Base-by-base conservation (phyloP, 2,329 filamentous ascomycete genomes). In the Colletotrichum gigasporum region DNA sequence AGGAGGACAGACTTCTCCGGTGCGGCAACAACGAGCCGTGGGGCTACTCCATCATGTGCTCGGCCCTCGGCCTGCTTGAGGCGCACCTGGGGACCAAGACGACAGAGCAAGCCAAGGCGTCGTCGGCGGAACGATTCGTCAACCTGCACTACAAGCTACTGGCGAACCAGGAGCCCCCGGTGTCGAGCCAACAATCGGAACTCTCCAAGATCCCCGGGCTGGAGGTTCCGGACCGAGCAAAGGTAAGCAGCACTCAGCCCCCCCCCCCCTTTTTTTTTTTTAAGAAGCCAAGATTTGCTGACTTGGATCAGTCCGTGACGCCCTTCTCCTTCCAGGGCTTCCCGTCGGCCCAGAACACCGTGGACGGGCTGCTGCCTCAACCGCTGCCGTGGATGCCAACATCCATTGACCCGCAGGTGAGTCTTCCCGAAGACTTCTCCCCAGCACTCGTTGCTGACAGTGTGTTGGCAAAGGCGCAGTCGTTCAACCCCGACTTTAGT, bases 21-120 rank as follows among this genome's bases (percentile, higher is more conserved):
- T 87, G 85, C 66, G 86, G 86, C 14, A 88, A 88, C 75, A 87
- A 87, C 69, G 87, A 89, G 70, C 86, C 87, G 0, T 89, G 87
- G 87, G 85, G 85, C 16, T 88, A 88, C 72, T 86, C 83, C 58
- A 87, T 87, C 71, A 87, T 89, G 83, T 89, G 86, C 68, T 85
- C 86, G 3, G 85, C 86, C 1, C 79, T 84, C 24, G 87, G 86
- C 3, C 78, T 89, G 9, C 77, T 89, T 22, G 85, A 89, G 72
- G 84, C 85, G 0, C 86, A 89, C 65, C 76, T 89, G 12, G 85
- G 83, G 26, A 82, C 82, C 62, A 88, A 88, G 76, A 82, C 85
- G 7, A 72, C 82, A 14, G 84, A 87, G 67, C 79, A 79, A 7
- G 86, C 87, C 60, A 88, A 88, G 73, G 85, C 85, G 4, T 82